Evolutionary conservation across 2,329 filamentous ascomycete genomes (phyloP).

Genomic region (Gaeumannomyces tritici): DNA sequence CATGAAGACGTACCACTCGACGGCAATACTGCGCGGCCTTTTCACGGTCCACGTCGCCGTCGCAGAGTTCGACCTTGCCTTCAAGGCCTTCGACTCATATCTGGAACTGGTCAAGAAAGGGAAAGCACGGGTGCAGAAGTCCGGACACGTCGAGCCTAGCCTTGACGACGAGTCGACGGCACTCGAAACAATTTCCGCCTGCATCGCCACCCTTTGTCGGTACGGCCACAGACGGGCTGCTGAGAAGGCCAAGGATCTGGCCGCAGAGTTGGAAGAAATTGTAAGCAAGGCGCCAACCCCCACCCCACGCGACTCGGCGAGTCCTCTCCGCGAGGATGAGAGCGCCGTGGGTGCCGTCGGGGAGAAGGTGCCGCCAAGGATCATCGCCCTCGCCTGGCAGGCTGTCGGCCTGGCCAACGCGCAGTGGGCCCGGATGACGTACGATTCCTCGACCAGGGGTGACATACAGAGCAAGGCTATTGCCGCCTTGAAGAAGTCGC

Average conservation of each 20-base stretch:
- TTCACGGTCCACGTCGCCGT: constrained; percentile 82
- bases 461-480: constrained; percentile 72
- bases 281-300: constrained; percentile 44
- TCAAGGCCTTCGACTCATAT: constrained; percentile 88
- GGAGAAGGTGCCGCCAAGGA: constrained; percentile 40
- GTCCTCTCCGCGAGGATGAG: constrained; percentile 11
- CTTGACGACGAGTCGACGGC: constrained; percentile 73
- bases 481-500: constrained; percentile 61
- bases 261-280: constrained; percentile 64
- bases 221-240: constrained; percentile 68
- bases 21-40: constrained; percentile 72
- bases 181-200: constrained; percentile 69
- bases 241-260: constrained; percentile 68
- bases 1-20: constrained; percentile 92
- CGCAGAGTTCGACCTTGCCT: constrained; percentile 84
- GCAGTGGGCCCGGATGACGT: constrained; percentile 77
- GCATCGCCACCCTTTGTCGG: constrained; percentile 69
- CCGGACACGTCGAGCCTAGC: constrained; percentile 56
- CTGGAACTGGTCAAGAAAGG: constrained; percentile 78
- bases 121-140: constrained; percentile 75
- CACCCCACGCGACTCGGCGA: background rate
- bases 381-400: constrained; percentile 66
- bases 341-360: constrained; percentile 7
- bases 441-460: constrained; percentile 59
- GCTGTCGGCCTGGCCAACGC: constrained; percentile 80